These are phyloP conservation scores for Trichophyton verrucosum DNA, from an alignment of 2,329 filamentous ascomycete species.

Conservation along the genomic window DNA sequence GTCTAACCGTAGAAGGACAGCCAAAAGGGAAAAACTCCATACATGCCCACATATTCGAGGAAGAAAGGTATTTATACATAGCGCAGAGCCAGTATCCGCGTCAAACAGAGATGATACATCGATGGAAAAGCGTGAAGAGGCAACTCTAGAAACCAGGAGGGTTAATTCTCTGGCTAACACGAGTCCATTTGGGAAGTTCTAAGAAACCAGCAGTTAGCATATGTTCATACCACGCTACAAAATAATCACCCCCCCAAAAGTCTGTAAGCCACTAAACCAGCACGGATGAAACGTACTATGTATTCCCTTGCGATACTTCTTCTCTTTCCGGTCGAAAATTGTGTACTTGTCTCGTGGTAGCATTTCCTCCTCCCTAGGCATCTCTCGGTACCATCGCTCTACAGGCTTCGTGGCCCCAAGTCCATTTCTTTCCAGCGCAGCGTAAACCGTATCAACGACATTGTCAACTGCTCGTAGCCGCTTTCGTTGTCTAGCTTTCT, in stretches of 20 bases:
- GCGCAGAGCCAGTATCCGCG: background rate
- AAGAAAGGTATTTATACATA: background rate
- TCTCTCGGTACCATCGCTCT: slow-evolving; percentile 85
- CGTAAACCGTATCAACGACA: slow-evolving; percentile 72
- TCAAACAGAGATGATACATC: background rate
- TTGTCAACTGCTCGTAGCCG: slow-evolving; percentile 74
- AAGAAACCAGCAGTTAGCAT: slow-evolving; percentile 12
- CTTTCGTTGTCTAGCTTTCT: slow-evolving; percentile 76
- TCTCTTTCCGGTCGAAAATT: slow-evolving; percentile 91
- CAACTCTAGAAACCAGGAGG: slow-evolving; percentile 70
- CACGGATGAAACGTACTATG: slow-evolving; percentile 58
- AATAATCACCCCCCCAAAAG: background rate
- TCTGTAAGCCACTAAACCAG: background rate
- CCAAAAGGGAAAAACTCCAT: slow-evolving; percentile 1
- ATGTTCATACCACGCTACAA: background rate
- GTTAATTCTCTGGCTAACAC: slow-evolving; percentile 85
- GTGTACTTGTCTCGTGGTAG: slow-evolving; percentile 93
- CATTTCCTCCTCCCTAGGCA: slow-evolving; percentile 96
- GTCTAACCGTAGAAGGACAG: background rate
- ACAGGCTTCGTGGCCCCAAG: slow-evolving; percentile 60
- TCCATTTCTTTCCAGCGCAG: slow-evolving; percentile 61
- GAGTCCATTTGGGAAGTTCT: slow-evolving; percentile 88
- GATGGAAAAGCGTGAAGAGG: background rate
- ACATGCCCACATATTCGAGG: slow-evolving; percentile 1
- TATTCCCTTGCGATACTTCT: slow-evolving; percentile 90